A percentile compares a stretch with the other conserved stretches of the same genome.
Conservation (phyloP, 345 rosid genomes). For the Orychophragmus violaceus region DNA sequence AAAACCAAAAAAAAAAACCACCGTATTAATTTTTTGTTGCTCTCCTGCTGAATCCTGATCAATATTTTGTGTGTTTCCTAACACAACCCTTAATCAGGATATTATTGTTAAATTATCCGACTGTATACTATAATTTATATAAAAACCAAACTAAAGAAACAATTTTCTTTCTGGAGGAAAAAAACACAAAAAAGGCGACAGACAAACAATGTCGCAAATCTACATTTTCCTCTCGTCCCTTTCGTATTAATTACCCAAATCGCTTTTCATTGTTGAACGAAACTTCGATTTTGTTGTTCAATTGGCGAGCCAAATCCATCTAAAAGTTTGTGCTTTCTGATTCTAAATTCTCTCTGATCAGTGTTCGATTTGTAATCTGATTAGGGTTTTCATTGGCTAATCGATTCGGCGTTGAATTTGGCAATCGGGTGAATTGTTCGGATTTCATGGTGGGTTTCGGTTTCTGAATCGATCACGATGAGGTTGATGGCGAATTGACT, state of each 20-base stretch:
- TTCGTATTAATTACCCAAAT: not conserved
- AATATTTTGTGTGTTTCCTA: too few relatives aligned
- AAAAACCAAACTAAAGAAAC: not conserved
- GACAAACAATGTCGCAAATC: constrained; percentile 15
- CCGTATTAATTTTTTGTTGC: too few relatives aligned
- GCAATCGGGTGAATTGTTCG: not conserved
- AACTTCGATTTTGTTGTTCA: not conserved
- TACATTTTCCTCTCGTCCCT: constrained; percentile 5
- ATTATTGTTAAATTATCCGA: constrained; percentile 20
- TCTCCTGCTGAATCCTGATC: too few relatives aligned
- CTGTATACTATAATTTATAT: constrained; percentile 15
- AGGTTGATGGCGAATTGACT: constrained; percentile 10
- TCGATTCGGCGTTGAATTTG: constrained; percentile 1
- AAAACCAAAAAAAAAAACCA: not conserved
- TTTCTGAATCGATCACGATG: constrained; percentile 7
- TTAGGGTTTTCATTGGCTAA: constrained; percentile 10
- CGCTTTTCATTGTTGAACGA: not conserved
- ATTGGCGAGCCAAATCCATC: not conserved
- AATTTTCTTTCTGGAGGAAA: not conserved
- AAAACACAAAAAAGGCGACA: not conserved
- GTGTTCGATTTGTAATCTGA: constrained; percentile 3
- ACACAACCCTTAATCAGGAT: constrained; percentile 19
- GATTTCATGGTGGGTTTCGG: constrained; percentile 9
- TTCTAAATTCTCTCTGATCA: not conserved
- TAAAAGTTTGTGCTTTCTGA: not conserved